Evolutionary conservation across 225 moss, liverwort and hornwort species (phyloP).

Genomic region (Rhytidiadelphus loreus): DNA sequence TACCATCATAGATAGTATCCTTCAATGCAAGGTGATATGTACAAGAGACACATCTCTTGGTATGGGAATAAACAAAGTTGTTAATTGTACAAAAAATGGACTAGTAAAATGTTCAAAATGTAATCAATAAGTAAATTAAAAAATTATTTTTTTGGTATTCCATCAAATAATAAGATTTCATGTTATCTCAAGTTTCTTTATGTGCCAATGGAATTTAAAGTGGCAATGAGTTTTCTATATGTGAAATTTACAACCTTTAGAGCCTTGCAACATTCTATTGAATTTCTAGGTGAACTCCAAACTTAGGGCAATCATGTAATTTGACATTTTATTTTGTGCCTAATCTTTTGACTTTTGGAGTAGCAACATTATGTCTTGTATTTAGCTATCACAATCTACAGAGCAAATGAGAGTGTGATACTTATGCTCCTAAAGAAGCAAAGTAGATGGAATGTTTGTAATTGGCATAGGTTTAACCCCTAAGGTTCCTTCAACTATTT

Average conservation of each 20-base stretch:
- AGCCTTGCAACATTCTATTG: background rate
- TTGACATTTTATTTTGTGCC: background rate
- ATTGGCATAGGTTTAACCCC: no score
- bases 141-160: background rate
- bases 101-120: background rate
- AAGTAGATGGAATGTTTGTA: no score
- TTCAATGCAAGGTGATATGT: background rate
- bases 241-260: background rate
- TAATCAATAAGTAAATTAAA: background rate
- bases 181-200: background rate
- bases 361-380: background rate
- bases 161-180: background rate
- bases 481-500: no score
- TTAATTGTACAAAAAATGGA: background rate
- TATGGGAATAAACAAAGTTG: background rate
- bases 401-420: background rate
- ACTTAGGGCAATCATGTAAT: background rate
- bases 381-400: accelerated
- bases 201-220: background rate
- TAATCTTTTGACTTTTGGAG: background rate
- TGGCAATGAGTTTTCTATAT: background rate
- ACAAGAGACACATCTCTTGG: background rate
- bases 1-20: no score
- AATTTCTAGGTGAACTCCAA: background rate
- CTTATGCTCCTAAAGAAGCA: no score